Evolutionary conservation across 139 green algal genomes (phyloP), one percentile per base, ranked within the genome.

Genomic region (Ostreobium quekettii): DNA sequence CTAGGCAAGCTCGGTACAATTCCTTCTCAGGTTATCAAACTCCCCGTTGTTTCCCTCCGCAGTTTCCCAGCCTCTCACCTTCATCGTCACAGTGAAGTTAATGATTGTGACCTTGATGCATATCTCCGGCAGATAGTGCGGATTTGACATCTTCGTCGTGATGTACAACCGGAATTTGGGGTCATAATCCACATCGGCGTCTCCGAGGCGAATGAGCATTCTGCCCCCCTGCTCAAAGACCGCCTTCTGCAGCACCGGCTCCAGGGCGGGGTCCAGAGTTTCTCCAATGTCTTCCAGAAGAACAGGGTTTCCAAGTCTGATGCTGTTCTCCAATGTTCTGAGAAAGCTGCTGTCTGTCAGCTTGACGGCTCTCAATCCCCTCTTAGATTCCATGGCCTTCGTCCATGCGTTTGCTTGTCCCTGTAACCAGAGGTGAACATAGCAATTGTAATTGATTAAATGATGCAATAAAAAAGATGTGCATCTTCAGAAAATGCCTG

Each of bases 61-160:
- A n/a, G n/a, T n/a, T n/a, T n/a, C n/a, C n/a, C n/a, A 15, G n/a
- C 19, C 8, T 47, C 4, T 26, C 62, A 85, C 71, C 28, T 89
- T 75, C 42, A 66, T 64, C 22, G 83, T 89, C 15, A 89, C 83
- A 8, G 85, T 90, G 74, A 95, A 95, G 80, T 95, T 93, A 63
- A 95, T 85, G 47, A 95, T 62, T n/a, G 78, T 87, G 30, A 89
- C 79, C 79, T 91, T 91, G 71, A 89, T 90, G 81, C 82, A 93
- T 1, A 87, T 67, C 73, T 95, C 86, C 2, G 87, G 86, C 38
- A 91, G 76, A 76, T 91, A 94, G 77, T 92, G 85, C 30, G 89
- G 89, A 74, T 94, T 94, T 64, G 87, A 64, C 67, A 90, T 63
- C 72, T 86, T 86, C 8, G 81, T 86, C 11, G 80, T 84, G 47